Evolutionary conservation across 768 basidiomycete genomes (phyloP).

Genomic region (Panellus pusillus): DNA sequence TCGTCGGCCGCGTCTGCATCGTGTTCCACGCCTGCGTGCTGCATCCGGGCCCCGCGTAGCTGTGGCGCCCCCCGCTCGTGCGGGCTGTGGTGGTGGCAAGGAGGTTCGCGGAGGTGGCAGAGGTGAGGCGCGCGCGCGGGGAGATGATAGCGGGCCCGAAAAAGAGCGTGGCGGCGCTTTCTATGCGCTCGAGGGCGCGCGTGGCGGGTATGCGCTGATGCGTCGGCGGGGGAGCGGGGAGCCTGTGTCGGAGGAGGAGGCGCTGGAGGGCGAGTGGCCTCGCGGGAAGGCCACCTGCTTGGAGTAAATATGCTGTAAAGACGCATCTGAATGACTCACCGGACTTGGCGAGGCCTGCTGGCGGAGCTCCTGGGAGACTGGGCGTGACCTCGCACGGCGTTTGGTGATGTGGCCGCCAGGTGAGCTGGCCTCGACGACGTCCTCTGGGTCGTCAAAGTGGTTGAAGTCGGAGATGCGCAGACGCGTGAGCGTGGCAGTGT

Average conservation of each 20-base stretch:
- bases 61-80: conserved; percentile 56
- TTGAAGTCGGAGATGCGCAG: conserved; percentile 45
- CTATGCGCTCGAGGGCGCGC: conserved; percentile 49
- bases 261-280: conserved; percentile 33
- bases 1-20: conserved; percentile 37
- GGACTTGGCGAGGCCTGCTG: conserved; percentile 50
- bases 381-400: conserved; percentile 71
- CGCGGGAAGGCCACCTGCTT: conserved; percentile 38
- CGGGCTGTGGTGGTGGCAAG: conserved; percentile 22
- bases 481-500: conserved; percentile 40
- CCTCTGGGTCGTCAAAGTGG: conserved; percentile 44
- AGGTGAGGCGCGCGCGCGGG: conserved; percentile 33
- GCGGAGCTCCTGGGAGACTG: conserved; percentile 65
- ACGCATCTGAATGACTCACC: conserved; percentile 30
- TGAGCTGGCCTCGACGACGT: conserved; percentile 69
- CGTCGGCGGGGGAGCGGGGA: conserved; percentile 60
- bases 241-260: conserved; percentile 49
- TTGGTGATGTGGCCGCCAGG: conserved; percentile 78
- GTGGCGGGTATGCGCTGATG: conserved; percentile 37
- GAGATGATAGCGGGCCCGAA: conserved; percentile 58
- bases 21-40: conserved; percentile 40
- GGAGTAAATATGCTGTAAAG: not conserved
- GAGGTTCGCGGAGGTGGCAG: conserved; percentile 26
- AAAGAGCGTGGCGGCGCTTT: conserved; percentile 66
- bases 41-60: conserved; percentile 55